Base-by-base conservation (phyloP, 306 rosid genomes). In the Inga laurina region DNA sequence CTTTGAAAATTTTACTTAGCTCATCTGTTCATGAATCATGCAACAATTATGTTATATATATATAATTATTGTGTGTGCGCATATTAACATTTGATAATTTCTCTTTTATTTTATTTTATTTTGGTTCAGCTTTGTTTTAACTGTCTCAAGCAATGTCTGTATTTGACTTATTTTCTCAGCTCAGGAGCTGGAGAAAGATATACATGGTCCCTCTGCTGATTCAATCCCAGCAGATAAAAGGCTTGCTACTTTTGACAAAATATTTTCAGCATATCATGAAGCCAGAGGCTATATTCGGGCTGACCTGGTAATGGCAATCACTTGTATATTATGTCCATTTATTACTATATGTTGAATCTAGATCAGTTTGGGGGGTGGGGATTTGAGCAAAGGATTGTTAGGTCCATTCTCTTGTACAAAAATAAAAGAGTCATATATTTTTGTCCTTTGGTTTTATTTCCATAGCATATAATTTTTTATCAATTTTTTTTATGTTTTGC, bases 171-270 rank as follows among this genome's bases (percentile, higher is more conserved):
- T 56, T 79, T 86, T 77, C 88, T 87, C 98, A 96, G 99, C 98
- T 86, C 97, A 93, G 86, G 99, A 96, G 79, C 89, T 96, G 91
- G 99, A 96, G 87, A 94, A 91, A 89, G 98, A 96, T 75, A 56
- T 92, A 87, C 91, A 86, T 61, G 93, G 93, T 78, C 86, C 94
- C 74, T 82, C 64, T 62, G 90, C 94, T 70, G 97, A 89, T 81
- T 91, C 97, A 74, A 90, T 91, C 70, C 85, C 97, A 45, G 88
- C 94, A 57, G 98, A 96, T 86, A 96, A 94, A 85, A 87, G 85
- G 80, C 90, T 96, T 44, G 86, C 86, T 73, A 88, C 90, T 75
- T 96, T 91, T 89, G 99, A 96, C 92, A 96, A 96, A 88, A 85
- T 96, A 44, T 96, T 94, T 85, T 84, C 98, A 21, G 99, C 99